Base-by-base conservation (phyloP, 768 basidiomycete genomes). In the Pilatotrama ljubarskyi region DNA sequence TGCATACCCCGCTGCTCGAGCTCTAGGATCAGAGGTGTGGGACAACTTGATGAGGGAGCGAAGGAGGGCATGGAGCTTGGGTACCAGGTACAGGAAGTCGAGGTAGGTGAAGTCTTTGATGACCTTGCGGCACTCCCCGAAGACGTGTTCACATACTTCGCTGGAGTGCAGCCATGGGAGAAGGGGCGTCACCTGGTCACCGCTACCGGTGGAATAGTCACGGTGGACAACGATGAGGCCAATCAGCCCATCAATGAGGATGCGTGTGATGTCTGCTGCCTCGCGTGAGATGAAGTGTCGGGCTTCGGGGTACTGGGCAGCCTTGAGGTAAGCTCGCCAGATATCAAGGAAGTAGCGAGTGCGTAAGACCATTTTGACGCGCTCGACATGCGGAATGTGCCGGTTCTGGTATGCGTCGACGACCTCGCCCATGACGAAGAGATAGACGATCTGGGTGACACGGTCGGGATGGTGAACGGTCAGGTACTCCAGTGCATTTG, bases 81-180 rank as follows among this genome's bases (percentile, higher is more conserved):
- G 73, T 8, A 69, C 44, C 67, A 76, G 72, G 26, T 70, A 60
- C 2, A 63, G 20, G 51, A 74, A 69, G 57, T 79, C 74, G 2
- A 69, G 63, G 22, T 72, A 44, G 0, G 71, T 72, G 64, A 78
- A 78, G 56, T 78, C 77, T 14, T 64, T 64, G 40, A 75, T 46
- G 4, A 77, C 63, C 18, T 70, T 37, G 0, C 77, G 72, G 2
- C 58, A 29, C 5, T 60, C 43, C 0, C 74, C 77, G 56, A 76
- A 78, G 10, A 69, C 24, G 58, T 78, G 77, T 55, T 78, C 76
- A 49, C 66, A 68, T 1, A 66, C 44, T 55, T 78, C 76, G 2
- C 62, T 76, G 0, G 72, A 72, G 26, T 72, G 70, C 6, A 75
- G 61, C 74, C 74, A 75, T 0, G 68, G 74, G n/a, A 75, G 66